These are phyloP conservation scores for Ascoidea tarda DNA, from an alignment of 805 yeast genomes.

Conservation along the genomic window DNA sequence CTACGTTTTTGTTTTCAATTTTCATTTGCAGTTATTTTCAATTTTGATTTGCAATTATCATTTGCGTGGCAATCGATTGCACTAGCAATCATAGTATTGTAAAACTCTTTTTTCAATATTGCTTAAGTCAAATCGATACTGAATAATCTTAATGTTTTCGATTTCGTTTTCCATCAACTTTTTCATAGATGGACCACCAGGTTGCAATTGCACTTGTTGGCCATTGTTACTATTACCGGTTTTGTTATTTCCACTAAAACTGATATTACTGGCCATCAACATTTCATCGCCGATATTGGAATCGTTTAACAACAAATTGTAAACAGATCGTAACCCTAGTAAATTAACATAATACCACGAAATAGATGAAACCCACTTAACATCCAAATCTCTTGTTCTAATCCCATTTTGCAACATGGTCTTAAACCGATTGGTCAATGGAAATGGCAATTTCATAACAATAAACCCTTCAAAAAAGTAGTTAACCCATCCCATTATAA, in stretches of 20 bases:
- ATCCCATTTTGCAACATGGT: conserved; percentile 87
- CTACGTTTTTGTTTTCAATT: no score
- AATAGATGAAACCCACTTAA: conserved; percentile 82
- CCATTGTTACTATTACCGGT: conserved; percentile 15
- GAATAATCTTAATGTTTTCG: conserved; percentile 54
- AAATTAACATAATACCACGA: conserved; percentile 93
- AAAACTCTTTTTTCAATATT: conserved; percentile 49
- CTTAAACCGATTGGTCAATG: conserved; percentile 79
- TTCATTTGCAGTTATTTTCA: no score
- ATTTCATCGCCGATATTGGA: conserved; percentile 28
- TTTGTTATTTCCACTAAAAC: no score
- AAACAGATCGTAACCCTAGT: conserved; percentile 71
- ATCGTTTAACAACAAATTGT: conserved; percentile 51
- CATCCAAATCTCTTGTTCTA: conserved; percentile 72
- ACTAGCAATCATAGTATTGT: not conserved
- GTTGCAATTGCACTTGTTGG: conserved; percentile 24
- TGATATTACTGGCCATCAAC: conserved; percentile 14
- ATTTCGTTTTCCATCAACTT: conserved; percentile 57
- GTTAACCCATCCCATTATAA: conserved; percentile 94
- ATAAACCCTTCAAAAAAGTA: conserved; percentile 87
- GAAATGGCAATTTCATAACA: conserved; percentile 81
- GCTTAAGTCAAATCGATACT: conserved; percentile 40
- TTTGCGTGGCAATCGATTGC: no score
- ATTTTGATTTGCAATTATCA: no score
- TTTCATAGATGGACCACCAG: conserved; percentile 48